These are phyloP conservation scores for Alliaria petiolata DNA, from an alignment of 345 rosid species.

Conservation along the genomic window DNA sequence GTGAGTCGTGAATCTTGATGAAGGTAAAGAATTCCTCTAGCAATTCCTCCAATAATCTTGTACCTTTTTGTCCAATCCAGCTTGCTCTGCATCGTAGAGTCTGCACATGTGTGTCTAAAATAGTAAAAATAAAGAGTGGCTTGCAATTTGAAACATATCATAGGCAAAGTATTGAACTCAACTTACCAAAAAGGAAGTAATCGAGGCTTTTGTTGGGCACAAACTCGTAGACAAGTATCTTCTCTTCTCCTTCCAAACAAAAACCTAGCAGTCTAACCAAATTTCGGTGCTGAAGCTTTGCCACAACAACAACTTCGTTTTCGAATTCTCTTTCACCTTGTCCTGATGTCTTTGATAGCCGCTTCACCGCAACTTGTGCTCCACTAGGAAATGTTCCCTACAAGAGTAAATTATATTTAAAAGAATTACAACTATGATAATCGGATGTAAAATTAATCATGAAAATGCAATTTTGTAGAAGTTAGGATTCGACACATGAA, in stretches of 20 bases:
- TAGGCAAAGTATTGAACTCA: neutral
- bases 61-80: conserved; percentile 34
- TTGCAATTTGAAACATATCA: neutral
- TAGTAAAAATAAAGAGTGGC: neutral
- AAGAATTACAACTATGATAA: too few relatives aligned
- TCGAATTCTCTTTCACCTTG: conserved; percentile 12
- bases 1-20: conserved; percentile 43
- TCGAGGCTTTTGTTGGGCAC: conserved; percentile 7
- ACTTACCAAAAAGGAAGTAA: conserved; percentile 3
- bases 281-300: neutral
- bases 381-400: conserved; percentile 1
- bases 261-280: neutral
- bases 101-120: neutral
- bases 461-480: neutral
- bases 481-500: too few relatives aligned
- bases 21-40: conserved; percentile 36
- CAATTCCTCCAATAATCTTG: conserved; percentile 41
- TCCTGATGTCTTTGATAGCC: conserved; percentile 2
- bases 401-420: neutral
- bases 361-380: neutral
- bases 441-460: neutral
- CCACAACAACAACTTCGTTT: conserved; percentile 7
- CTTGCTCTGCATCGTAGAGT: neutral
- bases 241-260: conserved; percentile 1
- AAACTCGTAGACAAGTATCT: neutral